A percentile compares a stretch with the other conserved stretches of the same genome.
phyloP scores from a whole-genome alignment of 805 yeast species.

The Debaryomyces maramus region DNA sequence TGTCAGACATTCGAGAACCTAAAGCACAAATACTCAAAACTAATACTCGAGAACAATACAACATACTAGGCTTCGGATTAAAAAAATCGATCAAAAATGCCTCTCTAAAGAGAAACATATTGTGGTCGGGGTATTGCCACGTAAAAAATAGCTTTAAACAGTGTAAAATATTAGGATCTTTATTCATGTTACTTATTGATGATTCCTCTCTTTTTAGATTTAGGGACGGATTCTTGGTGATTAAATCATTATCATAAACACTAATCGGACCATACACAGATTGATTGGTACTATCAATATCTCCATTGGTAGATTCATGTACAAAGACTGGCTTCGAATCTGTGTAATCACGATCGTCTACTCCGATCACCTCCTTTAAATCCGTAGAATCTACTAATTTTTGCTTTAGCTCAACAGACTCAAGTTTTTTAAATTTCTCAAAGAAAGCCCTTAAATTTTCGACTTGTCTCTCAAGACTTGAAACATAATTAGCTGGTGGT shows the following conservation, averaged over 20 bases:
- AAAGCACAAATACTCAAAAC: conserved; percentile 59
- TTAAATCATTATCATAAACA: conserved; percentile 38
- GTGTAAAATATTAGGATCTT: conserved; percentile 34
- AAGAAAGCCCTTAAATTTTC: conserved; percentile 24
- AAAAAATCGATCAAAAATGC: conserved; percentile 61
- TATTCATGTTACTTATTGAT: conserved; percentile 29
- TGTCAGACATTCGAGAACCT: conserved; percentile 53
- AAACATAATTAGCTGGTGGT: conserved; percentile 52
- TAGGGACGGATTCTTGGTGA: conserved; percentile 16
- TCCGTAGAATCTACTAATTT: conserved; percentile 20
- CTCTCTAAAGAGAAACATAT: conserved; percentile 62
- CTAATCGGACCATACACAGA: conserved; percentile 48
- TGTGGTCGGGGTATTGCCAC: conserved; percentile 68
- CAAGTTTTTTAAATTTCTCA: conserved; percentile 21
- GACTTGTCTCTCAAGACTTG: conserved; percentile 38
- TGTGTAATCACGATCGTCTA: conserved; percentile 1
- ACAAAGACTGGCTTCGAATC: not conserved
- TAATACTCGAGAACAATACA: conserved; percentile 56
- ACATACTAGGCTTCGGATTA: conserved; percentile 49
- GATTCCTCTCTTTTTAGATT: conserved; percentile 13
- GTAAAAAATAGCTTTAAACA: conserved; percentile 50
- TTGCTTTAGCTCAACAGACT: conserved; percentile 19
- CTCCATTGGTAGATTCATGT: not conserved
- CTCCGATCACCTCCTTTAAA: conserved; percentile 12
- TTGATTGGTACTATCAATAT: conserved; percentile 8